phyloP scores from a whole-genome alignment of 306 rosid genomes.

The Dalbergia oliveri region DNA sequence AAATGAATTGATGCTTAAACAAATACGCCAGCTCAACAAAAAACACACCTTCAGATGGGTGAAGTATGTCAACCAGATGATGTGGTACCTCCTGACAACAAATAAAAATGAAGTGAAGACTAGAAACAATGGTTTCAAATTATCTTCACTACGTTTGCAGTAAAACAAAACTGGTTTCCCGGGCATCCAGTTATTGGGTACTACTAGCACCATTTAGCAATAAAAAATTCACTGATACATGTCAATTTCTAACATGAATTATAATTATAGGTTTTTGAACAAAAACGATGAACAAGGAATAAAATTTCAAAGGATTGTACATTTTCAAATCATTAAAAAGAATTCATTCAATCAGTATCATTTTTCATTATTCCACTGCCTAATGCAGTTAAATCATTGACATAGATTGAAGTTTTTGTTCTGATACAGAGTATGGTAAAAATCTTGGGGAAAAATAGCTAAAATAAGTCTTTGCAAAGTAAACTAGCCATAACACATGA shows the following conservation, averaged over 20 bases:
- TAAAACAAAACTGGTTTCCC: background rate
- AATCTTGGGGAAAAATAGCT: background rate
- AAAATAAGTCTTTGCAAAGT: background rate
- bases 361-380: background rate
- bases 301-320: background rate
- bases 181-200: background rate
- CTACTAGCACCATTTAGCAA: background rate
- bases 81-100: slow-evolving; percentile 80
- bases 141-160: slow-evolving; percentile 9
- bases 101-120: slow-evolving; percentile 30
- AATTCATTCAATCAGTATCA: slow-evolving; percentile 6
- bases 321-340: slow-evolving; percentile 3
- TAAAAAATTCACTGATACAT: background rate
- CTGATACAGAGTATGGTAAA: background rate
- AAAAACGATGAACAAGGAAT: background rate
- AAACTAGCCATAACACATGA: background rate
- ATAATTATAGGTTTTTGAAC: background rate
- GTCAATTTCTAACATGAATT: background rate
- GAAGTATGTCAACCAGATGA: slow-evolving; percentile 81
- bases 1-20: background rate
- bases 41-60: slow-evolving; percentile 84
- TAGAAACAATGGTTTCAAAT: slow-evolving; percentile 22
- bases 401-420: background rate
- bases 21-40: slow-evolving; percentile 37
- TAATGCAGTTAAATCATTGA: slow-evolving; percentile 20